Conservation (phyloP, 768 basidiomycete species). For the Phylloporus scabripes region DNA sequence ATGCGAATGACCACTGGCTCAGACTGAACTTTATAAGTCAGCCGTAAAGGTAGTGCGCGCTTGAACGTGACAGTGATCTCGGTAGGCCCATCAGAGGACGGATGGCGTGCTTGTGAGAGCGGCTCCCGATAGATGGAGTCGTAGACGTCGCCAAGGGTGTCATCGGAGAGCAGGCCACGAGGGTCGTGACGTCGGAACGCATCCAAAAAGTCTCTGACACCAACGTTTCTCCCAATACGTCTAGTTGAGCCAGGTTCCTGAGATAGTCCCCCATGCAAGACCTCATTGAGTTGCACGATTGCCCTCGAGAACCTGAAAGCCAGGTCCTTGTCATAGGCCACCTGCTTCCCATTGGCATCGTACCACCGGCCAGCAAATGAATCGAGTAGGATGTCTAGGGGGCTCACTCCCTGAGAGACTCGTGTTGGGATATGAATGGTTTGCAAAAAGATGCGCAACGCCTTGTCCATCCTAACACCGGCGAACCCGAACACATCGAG, state of each 20-base stretch:
- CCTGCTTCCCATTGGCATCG: slow-evolving; percentile 73
- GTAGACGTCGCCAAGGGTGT: slow-evolving; percentile 73
- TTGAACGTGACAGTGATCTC: slow-evolving; percentile 65
- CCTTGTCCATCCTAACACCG: slow-evolving; percentile 80
- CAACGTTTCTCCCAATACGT: slow-evolving; percentile 54
- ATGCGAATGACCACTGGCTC: slow-evolving; percentile 85
- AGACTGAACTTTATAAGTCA: slow-evolving; percentile 86
- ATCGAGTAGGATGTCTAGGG: slow-evolving; percentile 62
- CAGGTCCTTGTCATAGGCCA: slow-evolving; percentile 79
- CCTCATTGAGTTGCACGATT: slow-evolving; percentile 84
- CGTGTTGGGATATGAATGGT: slow-evolving; percentile 64
- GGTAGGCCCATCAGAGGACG: slow-evolving; percentile 36
- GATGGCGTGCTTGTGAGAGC: slow-evolving; percentile 62
- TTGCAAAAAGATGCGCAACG: slow-evolving; percentile 83
- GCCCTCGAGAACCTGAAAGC: slow-evolving; percentile 72
- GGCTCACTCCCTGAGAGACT: slow-evolving; percentile 22
- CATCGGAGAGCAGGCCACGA: slow-evolving; percentile 63
- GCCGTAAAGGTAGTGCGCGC: slow-evolving; percentile 63
- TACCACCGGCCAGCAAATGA: slow-evolving; percentile 88
- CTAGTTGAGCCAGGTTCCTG: slow-evolving; percentile 53
- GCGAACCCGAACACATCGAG: slow-evolving; percentile 84
- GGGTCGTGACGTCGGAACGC: slow-evolving; percentile 79
- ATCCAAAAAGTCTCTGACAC: slow-evolving; percentile 73
- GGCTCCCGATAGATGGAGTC: slow-evolving; percentile 66
- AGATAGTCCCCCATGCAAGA: slow-evolving; percentile 70